A percentile compares a stretch with the other conserved stretches of the same genome.
phyloP scores from a whole-genome alignment of 495 filamentous ascomycete species.

The Articulospora tetracladia region DNA sequence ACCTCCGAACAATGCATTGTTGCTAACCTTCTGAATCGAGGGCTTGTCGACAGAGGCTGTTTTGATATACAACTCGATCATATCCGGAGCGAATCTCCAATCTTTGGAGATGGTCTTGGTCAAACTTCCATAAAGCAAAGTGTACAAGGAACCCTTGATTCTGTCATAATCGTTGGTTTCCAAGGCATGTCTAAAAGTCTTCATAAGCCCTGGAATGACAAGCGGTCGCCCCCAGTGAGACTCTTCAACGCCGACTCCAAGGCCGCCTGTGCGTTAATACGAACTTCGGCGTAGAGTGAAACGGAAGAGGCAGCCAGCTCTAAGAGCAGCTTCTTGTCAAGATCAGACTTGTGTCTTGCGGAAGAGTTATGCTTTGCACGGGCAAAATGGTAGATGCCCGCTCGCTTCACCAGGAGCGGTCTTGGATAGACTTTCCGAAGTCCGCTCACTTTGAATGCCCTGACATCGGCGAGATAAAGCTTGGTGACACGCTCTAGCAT shows the following conservation, averaged over 20 bases:
- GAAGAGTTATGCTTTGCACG: slow-evolving; percentile 89
- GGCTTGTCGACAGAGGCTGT: slow-evolving; percentile 87
- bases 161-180: slow-evolving; percentile 77
- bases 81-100: slow-evolving; percentile 84
- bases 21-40: slow-evolving; percentile 87
- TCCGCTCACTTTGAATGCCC: slow-evolving; percentile 91
- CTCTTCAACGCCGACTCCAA: slow-evolving; percentile 93
- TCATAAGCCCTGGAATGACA: slow-evolving; percentile 82
- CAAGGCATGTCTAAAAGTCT: slow-evolving; percentile 75
- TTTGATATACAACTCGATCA: slow-evolving; percentile 85
- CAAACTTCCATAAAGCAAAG: slow-evolving; percentile 81
- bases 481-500: slow-evolving; percentile 82
- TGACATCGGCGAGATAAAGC: slow-evolving; percentile 77
- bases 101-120: slow-evolving; percentile 83
- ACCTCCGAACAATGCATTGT: slow-evolving; percentile 68
- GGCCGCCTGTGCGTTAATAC: slow-evolving; percentile 85
- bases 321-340: slow-evolving; percentile 78
- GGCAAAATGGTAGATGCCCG: slow-evolving; percentile 91
- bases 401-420: slow-evolving; percentile 81
- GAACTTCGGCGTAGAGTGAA: slow-evolving; percentile 93
- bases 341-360: slow-evolving; percentile 74
- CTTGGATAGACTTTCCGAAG: slow-evolving; percentile 89
- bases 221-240: slow-evolving; percentile 81
- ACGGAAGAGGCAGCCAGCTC: slow-evolving; percentile 90
- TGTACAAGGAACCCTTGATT: slow-evolving; percentile 93